Percentiles rank a stretch among this genome's conserved stretches.
These are phyloP conservation scores for Penicillium malachiteum DNA, from an alignment of 495 filamentous ascomycete genomes.

Conservation along the genomic window DNA sequence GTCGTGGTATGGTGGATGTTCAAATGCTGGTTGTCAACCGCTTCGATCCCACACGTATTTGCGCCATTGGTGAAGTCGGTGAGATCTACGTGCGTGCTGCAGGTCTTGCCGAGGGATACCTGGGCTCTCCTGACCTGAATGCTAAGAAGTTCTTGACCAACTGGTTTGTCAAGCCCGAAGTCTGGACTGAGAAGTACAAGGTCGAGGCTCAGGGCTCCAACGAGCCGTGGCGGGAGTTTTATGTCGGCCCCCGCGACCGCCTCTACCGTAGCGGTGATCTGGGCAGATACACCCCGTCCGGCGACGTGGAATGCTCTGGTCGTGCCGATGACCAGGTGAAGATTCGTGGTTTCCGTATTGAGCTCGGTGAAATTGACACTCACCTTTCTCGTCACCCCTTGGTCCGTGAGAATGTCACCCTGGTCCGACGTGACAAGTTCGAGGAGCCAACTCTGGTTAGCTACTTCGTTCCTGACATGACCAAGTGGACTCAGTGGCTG, in stretches of 20 bases:
- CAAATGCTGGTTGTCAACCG: constrained; percentile 89
- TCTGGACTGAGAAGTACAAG: constrained; percentile 68
- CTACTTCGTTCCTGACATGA: constrained; percentile 84
- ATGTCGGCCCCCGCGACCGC: constrained; percentile 80
- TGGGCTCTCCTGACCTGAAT: constrained; percentile 67
- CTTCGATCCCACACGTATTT: constrained; percentile 67
- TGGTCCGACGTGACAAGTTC: constrained; percentile 82
- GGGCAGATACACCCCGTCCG: constrained; percentile 70
- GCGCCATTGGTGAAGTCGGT: constrained; percentile 77
- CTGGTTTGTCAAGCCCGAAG: constrained; percentile 79
- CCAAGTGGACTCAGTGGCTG: constrained; percentile 68
- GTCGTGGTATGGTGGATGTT: constrained; percentile 88
- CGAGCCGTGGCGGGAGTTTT: constrained; percentile 74
- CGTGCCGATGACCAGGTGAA: constrained; percentile 91
- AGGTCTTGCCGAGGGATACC: constrained; percentile 86
- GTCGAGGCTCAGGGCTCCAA: constrained; percentile 32
- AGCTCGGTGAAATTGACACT: constrained; percentile 91
- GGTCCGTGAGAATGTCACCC: constrained; percentile 82
- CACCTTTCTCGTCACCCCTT: constrained; percentile 75
- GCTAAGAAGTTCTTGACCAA: constrained; percentile 81
- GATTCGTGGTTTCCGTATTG: constrained; percentile 93
- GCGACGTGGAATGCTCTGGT: constrained; percentile 72
- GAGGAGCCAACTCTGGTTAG: constrained; percentile 89
- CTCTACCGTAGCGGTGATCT: constrained; percentile 84
- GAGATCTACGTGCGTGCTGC: constrained; percentile 89